Conservation (phyloP, 2,329 filamentous ascomycete species). For the Xylaria digitata region DNA sequence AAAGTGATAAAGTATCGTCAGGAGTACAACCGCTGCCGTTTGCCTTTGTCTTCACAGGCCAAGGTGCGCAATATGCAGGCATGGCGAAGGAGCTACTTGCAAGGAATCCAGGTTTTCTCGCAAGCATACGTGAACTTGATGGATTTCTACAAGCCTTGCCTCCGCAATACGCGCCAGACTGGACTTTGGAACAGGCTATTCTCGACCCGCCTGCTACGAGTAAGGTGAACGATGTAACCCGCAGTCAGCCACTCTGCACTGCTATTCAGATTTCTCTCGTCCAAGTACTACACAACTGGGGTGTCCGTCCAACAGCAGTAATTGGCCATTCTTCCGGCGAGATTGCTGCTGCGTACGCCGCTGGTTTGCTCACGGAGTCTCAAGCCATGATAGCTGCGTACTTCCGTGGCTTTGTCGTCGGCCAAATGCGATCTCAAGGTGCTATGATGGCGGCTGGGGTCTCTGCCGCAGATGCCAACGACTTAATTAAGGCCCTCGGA, state of each 20-base stretch:
- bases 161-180: conserved; percentile 12
- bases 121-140: conserved; percentile 38
- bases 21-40: conserved; percentile 11
- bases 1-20: neutral
- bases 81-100: conserved; percentile 50
- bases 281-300: conserved; percentile 32
- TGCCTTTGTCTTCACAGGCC: conserved; percentile 45
- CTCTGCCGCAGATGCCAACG: neutral
- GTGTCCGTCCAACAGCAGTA: conserved; percentile 22
- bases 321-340: conserved; percentile 52
- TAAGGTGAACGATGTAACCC: conserved; percentile 23
- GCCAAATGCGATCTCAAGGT: conserved; percentile 12
- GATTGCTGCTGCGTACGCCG: conserved; percentile 57
- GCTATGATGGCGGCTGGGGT: conserved; percentile 44
- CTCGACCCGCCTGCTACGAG: conserved; percentile 7
- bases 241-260: conserved; percentile 41
- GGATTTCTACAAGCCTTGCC: conserved; percentile 17
- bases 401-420: conserved; percentile 37
- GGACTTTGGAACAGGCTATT: conserved; percentile 35
- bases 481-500: conserved; percentile 12
- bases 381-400: conserved; percentile 42
- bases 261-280: conserved; percentile 45
- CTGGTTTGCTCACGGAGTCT: conserved; percentile 42
- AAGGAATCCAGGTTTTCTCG: conserved; percentile 33
- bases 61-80: conserved; percentile 48